phyloP scores from a whole-genome alignment of 495 filamentous ascomycete genomes.

The Penicillium pancosmium region DNA sequence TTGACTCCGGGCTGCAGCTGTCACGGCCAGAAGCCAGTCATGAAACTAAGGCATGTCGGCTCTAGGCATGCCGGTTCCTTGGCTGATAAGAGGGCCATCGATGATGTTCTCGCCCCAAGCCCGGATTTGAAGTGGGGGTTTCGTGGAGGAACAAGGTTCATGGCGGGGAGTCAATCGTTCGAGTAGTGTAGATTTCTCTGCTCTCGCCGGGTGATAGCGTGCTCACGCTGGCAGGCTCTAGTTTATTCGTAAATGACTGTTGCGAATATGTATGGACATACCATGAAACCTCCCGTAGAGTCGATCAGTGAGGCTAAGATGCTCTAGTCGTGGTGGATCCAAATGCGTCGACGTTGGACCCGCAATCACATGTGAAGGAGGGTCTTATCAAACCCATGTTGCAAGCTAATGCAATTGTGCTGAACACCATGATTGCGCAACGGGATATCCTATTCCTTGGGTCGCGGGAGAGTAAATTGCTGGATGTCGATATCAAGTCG shows the following conservation, averaged over 20 bases:
- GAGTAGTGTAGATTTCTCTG: no score
- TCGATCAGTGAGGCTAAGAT: conserved; percentile 10
- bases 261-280: no score
- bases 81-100: conserved; percentile 16
- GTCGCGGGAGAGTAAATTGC: background rate
- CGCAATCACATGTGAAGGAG: conserved; percentile 43
- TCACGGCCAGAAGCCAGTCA: conserved; percentile 11
- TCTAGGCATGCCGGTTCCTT: conserved; percentile 9
- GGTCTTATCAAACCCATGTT: conserved; percentile 22
- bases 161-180: background rate
- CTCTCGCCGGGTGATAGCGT: no score
- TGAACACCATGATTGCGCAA: conserved; percentile 11
- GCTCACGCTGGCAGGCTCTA: background rate
- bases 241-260: background rate
- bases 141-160: conserved; percentile 6
- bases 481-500: background rate
- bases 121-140: conserved; percentile 9
- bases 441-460: background rate
- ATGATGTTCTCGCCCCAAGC: conserved; percentile 6
- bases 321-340: conserved; percentile 3
- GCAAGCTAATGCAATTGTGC: conserved; percentile 9
- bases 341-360: conserved; percentile 35
- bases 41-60: conserved; percentile 11
- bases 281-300: background rate
- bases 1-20: conserved; percentile 13